Evolutionary conservation across 371 early-diverging fungal genomes (phyloP).

Genomic region (Massospora cicadina): DNA sequence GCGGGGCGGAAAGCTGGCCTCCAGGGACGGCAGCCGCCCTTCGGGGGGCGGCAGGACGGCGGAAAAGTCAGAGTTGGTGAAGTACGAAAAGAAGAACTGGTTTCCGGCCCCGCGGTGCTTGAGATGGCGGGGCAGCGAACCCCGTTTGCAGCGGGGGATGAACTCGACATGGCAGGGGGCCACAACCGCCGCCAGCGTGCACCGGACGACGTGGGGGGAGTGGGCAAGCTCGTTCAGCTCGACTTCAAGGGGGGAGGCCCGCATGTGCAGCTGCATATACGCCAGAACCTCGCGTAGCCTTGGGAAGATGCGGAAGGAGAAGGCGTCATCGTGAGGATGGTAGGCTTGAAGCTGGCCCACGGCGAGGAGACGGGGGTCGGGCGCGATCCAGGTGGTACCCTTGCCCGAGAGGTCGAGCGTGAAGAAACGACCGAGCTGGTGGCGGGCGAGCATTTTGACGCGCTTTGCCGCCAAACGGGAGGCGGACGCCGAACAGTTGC

Average conservation of each 20-base stretch:
- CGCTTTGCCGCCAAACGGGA: slow-evolving; percentile 1
- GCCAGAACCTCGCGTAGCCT: neutral
- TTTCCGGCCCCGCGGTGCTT: slow-evolving; percentile 15
- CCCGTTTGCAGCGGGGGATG: neutral
- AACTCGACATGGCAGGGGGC: slow-evolving; percentile 6
- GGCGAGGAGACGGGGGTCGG: neutral
- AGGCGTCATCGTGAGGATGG: neutral
- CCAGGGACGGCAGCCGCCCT: slow-evolving; percentile 6
- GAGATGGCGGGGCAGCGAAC: neutral
- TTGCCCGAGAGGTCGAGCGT: slow-evolving; percentile 1
- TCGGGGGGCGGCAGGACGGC: slow-evolving; percentile 1
- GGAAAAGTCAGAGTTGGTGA: neutral
- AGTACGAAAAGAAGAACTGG: slow-evolving; percentile 9
- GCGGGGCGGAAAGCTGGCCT: slow-evolving; percentile 1
- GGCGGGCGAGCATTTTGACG: slow-evolving; percentile 9
- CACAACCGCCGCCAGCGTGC: neutral
- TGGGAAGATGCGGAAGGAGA: slow-evolving; percentile 3
- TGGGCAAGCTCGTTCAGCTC: neutral
- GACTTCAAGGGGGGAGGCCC: neutral
- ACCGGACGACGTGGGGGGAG: neutral
- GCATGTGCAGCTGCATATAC: neutral
- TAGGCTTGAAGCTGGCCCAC: neutral
- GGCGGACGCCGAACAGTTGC: neutral
- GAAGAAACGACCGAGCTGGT: slow-evolving; percentile 1
- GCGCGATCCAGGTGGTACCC: neutral